Conservation (phyloP, 1,284 basidiomycete genomes). For the Amylostereum areolatum region DNA sequence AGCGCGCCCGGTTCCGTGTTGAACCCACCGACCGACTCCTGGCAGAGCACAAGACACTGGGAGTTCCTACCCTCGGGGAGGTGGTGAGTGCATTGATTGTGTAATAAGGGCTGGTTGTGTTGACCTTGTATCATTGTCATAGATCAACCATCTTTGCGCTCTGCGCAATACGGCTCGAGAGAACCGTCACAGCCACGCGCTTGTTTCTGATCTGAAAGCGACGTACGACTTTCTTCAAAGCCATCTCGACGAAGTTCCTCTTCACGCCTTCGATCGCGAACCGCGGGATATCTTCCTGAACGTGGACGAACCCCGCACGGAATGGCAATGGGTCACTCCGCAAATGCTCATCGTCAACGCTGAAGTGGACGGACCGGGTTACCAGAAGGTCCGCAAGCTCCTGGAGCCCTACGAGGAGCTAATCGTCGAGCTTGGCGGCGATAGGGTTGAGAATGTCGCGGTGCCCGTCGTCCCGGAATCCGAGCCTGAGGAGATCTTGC, state of each 20-base stretch:
- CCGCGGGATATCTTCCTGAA: conserved; percentile 31
- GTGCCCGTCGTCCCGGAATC: conserved; percentile 6
- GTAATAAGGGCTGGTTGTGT: not conserved
- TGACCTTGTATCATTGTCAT: not conserved
- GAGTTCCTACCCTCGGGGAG: conserved; percentile 30
- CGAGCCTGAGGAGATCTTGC: conserved; percentile 14
- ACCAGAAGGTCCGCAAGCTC: conserved; percentile 23
- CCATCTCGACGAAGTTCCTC: conserved; percentile 14
- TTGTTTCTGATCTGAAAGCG: conserved; percentile 26
- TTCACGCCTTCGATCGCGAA: conserved; percentile 10
- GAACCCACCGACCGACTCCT: conserved; percentile 24
- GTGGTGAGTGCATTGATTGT: conserved; percentile 29
- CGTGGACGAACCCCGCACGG: conserved; percentile 24
- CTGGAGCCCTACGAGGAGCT: conserved; percentile 25
- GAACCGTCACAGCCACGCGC: conserved; percentile 16
- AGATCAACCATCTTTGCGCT: conserved; percentile 33
- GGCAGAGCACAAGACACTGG: conserved; percentile 28
- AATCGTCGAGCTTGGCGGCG: conserved; percentile 25
- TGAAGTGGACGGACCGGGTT: conserved; percentile 19
- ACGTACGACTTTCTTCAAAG: conserved; percentile 34
- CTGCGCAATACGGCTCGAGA: conserved; percentile 23
- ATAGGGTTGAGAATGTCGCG: conserved; percentile 16
- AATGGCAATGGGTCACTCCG: conserved; percentile 29
- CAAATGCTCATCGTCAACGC: conserved; percentile 27
- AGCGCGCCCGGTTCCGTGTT: conserved; percentile 26